Percentiles rank a stretch among this genome's conserved stretches.
phyloP scores from a whole-genome alignment of 345 rosid species.

The Gossypium sturtianum region DNA sequence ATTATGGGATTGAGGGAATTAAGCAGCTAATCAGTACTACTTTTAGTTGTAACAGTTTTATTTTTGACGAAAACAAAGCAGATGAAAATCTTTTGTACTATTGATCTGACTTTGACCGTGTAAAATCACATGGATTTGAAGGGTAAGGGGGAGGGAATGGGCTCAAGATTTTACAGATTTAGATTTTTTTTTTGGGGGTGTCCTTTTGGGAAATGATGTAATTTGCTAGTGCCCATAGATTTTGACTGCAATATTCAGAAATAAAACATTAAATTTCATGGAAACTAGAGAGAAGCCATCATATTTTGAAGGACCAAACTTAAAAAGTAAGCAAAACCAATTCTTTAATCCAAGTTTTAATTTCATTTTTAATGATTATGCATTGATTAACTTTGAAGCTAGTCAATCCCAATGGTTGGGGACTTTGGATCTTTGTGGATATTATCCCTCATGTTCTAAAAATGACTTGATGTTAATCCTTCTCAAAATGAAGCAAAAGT shows the following conservation, averaged over 20 bases:
- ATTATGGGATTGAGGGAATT: constrained; percentile 74
- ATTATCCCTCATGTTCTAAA: constrained; percentile 5
- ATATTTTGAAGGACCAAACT: constrained; percentile 16
- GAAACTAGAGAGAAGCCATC: constrained; percentile 14
- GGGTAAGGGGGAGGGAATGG: not conserved
- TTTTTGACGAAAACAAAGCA: constrained; percentile 57
- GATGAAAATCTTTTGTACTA: constrained; percentile 49
- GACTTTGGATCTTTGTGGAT: constrained; percentile 7
- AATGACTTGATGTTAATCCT: constrained; percentile 25
- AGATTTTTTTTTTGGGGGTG: constrained; percentile 8
- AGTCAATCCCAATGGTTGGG: constrained; percentile 6
- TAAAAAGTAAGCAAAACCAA: constrained; percentile 9
- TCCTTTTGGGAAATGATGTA: constrained; percentile 21
- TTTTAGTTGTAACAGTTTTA: constrained; percentile 34
- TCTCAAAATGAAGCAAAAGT: no score
- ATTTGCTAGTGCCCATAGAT: not conserved
- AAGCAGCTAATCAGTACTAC: constrained; percentile 55
- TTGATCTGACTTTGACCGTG: constrained; percentile 35
- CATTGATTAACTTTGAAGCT: constrained; percentile 17
- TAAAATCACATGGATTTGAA: constrained; percentile 29
- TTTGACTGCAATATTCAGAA: constrained; percentile 15
- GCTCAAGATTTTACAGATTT: constrained; percentile 18
- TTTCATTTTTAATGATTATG: not conserved
- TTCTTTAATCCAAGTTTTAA: not conserved
- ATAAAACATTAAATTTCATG: constrained; percentile 15